These are phyloP conservation scores for Chaetomium olivaceum DNA, from an alignment of 2,329 filamentous ascomycete species.

Conservation along the genomic window DNA sequence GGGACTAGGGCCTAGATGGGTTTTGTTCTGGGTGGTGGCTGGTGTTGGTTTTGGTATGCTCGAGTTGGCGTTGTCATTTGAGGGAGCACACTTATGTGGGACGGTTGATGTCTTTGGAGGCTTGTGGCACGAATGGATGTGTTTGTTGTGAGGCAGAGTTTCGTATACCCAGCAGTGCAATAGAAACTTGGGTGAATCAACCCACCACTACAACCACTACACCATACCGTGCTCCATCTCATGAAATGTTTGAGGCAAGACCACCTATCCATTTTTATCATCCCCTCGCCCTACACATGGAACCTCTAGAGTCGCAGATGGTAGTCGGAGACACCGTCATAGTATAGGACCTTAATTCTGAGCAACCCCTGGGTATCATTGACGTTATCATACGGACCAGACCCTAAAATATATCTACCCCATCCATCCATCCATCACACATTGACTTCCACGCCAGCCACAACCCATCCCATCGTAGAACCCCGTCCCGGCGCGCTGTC, in stretches of 20 bases:
- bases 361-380: slow-evolving; percentile 1
- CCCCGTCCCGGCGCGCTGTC: not conserved
- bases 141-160: not conserved
- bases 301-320: not conserved
- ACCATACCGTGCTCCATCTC: not conserved
- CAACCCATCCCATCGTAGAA: not conserved
- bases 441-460: not conserved
- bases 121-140: not conserved
- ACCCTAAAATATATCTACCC: not conserved
- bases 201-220: not conserved
- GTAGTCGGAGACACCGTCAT: not conserved
- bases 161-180: not conserved
- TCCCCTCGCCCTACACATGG: not conserved
- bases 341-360: not conserved
- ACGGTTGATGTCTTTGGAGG: not conserved
- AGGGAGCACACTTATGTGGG: not conserved
- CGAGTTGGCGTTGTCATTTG: not conserved
- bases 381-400: not conserved
- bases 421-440: not conserved
- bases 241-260: not conserved
- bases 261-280: not conserved
- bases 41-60: not conserved
- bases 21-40: not conserved
- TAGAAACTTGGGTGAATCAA: not conserved
- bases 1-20: not conserved